Evolutionary conservation across 306 rosid genomes (phyloP).

Genomic region (barrel medic (Medicago truncatula)): DNA sequence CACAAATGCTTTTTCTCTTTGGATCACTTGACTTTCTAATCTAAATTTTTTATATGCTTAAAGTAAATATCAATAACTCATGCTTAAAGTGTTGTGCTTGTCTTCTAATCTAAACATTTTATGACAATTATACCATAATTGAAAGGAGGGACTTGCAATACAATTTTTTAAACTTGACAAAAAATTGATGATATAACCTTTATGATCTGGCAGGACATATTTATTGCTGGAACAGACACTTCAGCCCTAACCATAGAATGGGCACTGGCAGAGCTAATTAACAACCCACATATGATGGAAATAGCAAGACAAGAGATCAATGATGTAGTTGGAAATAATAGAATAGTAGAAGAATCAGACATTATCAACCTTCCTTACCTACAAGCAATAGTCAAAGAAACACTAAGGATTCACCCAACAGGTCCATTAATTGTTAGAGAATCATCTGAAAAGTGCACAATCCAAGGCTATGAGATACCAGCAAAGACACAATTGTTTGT

Average conservation of each 20-base stretch:
- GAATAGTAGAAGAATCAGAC: slow-evolving; percentile 72
- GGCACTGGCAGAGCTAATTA: slow-evolving; percentile 72
- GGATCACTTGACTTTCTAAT: too few relatives aligned
- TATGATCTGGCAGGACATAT: slow-evolving; percentile 51
- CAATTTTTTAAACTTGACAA: neutral
- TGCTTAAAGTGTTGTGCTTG: neutral
- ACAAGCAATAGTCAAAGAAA: slow-evolving; percentile 82
- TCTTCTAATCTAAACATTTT: neutral
- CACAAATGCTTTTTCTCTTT: neutral
- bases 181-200: neutral
- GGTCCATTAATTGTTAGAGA: slow-evolving; percentile 74
- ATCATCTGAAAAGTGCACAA: slow-evolving; percentile 51
- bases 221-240: slow-evolving; percentile 71
- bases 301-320: slow-evolving; percentile 74
- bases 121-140: slow-evolving; percentile 9
- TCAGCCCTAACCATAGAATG: slow-evolving; percentile 63
- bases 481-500: slow-evolving; percentile 67
- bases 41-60: too few relatives aligned
- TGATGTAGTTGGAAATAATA: slow-evolving; percentile 55
- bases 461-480: slow-evolving; percentile 71
- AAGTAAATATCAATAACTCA: neutral
- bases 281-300: slow-evolving; percentile 62
- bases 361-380: slow-evolving; percentile 65
- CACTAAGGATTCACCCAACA: slow-evolving; percentile 82
- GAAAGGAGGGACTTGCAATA: neutral